These are phyloP conservation scores for Termitomyces sp. DNA, from an alignment of 768 basidiomycete species.

Conservation along the genomic window DNA sequence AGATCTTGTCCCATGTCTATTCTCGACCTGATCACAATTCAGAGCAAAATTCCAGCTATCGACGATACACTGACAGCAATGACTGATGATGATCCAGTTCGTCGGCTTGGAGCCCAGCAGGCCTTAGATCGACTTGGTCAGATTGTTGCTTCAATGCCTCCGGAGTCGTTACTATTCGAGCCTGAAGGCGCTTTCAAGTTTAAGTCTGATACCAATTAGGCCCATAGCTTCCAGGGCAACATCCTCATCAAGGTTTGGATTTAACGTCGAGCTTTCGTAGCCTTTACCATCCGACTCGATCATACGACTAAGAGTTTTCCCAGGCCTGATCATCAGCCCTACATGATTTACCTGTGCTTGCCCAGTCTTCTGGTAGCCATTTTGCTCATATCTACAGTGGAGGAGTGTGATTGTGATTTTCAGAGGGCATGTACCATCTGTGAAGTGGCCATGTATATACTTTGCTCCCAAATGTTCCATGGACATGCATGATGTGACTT, in stretches of 20 bases:
- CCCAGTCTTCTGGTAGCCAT: not conserved
- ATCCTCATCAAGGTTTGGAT: not conserved
- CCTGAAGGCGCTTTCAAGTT: not conserved
- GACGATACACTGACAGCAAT: slow-evolving; percentile 1
- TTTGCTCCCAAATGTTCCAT: not conserved
- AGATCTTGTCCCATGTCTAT: not conserved
- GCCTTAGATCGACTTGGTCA: not conserved
- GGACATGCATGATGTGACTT: not conserved
- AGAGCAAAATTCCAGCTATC: slow-evolving; percentile 5
- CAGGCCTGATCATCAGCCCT: not conserved
- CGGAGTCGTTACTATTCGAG: not conserved
- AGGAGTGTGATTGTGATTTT: not conserved
- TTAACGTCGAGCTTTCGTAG: too few relatives aligned
- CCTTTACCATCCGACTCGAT: too few relatives aligned
- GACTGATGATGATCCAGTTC: not conserved
- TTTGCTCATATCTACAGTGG: not conserved
- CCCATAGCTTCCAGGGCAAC: not conserved
- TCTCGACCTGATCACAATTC: not conserved
- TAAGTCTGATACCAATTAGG: not conserved
- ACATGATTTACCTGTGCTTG: not conserved
- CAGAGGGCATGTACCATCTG: not conserved
- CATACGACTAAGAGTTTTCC: not conserved
- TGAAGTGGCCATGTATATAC: not conserved
- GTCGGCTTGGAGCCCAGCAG: slow-evolving; percentile 1
- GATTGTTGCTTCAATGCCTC: not conserved